Evolutionary conservation across 1,284 basidiomycete genomes (phyloP).

Genomic region (Schizopora paradoxa): DNA sequence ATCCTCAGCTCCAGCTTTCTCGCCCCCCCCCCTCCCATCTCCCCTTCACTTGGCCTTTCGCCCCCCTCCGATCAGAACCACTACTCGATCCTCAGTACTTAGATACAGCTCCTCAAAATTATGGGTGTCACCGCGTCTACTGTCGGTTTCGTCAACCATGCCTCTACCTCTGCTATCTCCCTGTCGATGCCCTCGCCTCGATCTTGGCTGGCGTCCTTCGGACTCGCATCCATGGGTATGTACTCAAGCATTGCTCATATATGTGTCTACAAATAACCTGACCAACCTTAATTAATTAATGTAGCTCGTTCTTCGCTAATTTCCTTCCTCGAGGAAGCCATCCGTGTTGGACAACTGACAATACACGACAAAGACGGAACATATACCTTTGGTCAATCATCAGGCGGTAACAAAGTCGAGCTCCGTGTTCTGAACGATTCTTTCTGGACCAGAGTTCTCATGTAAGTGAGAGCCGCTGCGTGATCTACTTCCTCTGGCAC

Average conservation of each 20-base stretch:
- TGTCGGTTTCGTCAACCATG: conserved; percentile 15
- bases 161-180: conserved; percentile 13
- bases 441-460: conserved; percentile 76
- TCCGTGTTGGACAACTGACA: conserved; percentile 54
- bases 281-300: background rate
- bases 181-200: conserved; percentile 14
- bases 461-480: conserved; percentile 39
- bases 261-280: background rate
- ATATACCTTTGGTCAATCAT: conserved; percentile 52
- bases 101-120: background rate
- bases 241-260: background rate
- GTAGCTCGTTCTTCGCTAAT: conserved; percentile 62
- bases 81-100: conserved; percentile 4
- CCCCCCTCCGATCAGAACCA: background rate
- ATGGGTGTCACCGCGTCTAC: conserved; percentile 15
- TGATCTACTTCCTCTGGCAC: background rate
- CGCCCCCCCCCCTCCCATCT: conserved; percentile 1
- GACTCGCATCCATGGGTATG: conserved; percentile 14
- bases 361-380: conserved; percentile 56
- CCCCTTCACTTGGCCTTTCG: background rate
- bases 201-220: conserved; percentile 11
- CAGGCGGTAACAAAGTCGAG: conserved; percentile 52
- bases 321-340: conserved; percentile 51
- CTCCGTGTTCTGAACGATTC: conserved; percentile 63
- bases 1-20: background rate